Evolutionary conservation across 495 filamentous ascomycete species (phyloP), one percentile per base, ranked within the genome.

Genomic region (Neurospora pannonica): DNA sequence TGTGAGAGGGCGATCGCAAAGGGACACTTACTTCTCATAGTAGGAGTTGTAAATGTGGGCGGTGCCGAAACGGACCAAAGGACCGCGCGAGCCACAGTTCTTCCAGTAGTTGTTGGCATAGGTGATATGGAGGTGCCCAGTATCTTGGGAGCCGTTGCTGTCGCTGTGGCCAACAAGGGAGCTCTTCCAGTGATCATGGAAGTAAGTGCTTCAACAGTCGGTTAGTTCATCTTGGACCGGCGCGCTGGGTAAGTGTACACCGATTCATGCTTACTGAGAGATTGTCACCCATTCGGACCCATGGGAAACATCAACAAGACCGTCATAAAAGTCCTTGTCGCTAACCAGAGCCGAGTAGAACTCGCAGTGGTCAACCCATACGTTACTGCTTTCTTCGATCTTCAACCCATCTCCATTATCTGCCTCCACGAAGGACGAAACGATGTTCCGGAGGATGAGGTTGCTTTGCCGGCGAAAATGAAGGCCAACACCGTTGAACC

Each of bases 341-440:
- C 84, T 83, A 76, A 83, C 82, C 36, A 81, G 78, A 77, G 89
- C 85, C 38, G 87, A 89, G 37, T 86, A 87, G 15, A 93, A 84
- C 76, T 93, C 90, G 81, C 85, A 86, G 80, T 92, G 90, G 80
- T 93, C 90, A 39, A 92, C 83, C 90, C 90, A 92, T 46, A 92
- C 84, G 72, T 92, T 91, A 74, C 81, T 89, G 77, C 79, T 81
- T 40, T 71, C 62, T 79, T 87, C 85, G 46, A 92, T 86, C 67
- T 82, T 86, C 75, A 92, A 86, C 34, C 85, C 88, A 79, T 92
- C 90, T 31, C 89, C 89, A 72, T 89, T 85, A 8, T 82, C 82
- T 7, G 87, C 89, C 5, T 86, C 76, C 21, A 91, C 89, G 40
- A 90, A 90, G 38, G 83, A 76, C 62, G 91, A 87, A 42, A 84